phyloP scores from a whole-genome alignment of 148 eudicot species.

The Fallopia convolvulus region DNA sequence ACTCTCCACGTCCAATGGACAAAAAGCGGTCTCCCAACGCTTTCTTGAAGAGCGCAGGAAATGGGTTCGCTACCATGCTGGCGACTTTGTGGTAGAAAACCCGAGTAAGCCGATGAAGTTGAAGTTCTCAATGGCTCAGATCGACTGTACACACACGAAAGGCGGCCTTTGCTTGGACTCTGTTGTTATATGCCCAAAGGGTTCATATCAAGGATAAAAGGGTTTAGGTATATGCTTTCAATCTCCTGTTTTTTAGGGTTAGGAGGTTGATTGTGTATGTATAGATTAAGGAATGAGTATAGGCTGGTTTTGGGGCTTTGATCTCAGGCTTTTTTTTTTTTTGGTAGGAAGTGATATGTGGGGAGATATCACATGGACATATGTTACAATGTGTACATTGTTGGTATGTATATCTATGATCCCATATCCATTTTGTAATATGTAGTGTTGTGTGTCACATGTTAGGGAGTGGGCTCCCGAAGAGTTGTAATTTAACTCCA shows the following conservation, averaged over 20 bases:
- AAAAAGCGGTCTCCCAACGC: constrained; percentile 10
- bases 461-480: too few species aligned
- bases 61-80: constrained; percentile 12
- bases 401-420: constrained; percentile 6
- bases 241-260: constrained; percentile 1
- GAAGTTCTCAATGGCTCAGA: constrained; percentile 16
- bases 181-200: constrained; percentile 9
- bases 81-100: constrained; percentile 15
- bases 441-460: not conserved
- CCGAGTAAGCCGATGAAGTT: constrained; percentile 5
- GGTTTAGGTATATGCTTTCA: constrained; percentile 30
- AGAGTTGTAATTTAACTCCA: too few species aligned
- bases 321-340: not conserved
- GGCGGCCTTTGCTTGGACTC: constrained; percentile 17
- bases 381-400: not conserved
- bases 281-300: constrained; percentile 3
- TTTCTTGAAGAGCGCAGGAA: constrained; percentile 11
- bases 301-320: constrained; percentile 2
- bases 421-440: constrained; percentile 7
- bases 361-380: not conserved
- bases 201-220: constrained; percentile 52
- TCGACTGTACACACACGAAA: constrained; percentile 18
- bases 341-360: not conserved
- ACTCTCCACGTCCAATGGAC: constrained; percentile 12
- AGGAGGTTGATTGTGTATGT: constrained; percentile 1